Evolutionary conservation across 257 asterid genomes (phyloP).

Genomic region (Agastache rugosa): DNA sequence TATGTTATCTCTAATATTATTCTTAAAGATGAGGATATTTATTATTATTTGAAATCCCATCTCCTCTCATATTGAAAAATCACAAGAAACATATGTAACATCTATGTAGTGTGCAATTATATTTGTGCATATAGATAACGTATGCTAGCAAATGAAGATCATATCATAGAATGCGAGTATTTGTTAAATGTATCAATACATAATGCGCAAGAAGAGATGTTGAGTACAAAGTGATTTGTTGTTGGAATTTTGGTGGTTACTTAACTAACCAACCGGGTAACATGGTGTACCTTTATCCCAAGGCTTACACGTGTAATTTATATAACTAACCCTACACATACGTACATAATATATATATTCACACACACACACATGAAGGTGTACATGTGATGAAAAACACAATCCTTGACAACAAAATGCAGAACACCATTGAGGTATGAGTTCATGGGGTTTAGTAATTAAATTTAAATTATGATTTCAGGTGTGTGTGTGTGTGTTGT

Average conservation of each 20-base stretch:
- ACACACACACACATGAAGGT: neutral
- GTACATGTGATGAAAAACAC: neutral
- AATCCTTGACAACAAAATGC: neutral
- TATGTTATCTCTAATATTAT: too few relatives aligned
- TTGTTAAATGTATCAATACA: too few relatives aligned
- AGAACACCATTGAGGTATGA: neutral
- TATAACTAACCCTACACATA: neutral
- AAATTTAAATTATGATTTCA: too few relatives aligned
- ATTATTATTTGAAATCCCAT: too few relatives aligned
- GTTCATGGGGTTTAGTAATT: neutral
- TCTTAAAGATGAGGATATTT: too few relatives aligned
- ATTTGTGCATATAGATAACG: too few relatives aligned
- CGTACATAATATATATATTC: neutral
- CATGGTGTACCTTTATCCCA: neutral
- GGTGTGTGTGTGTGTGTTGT: neutral
- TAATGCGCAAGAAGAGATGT: too few relatives aligned
- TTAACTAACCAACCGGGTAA: conserved; percentile 21
- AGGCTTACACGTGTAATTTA: neutral
- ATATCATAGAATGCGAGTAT: too few relatives aligned
- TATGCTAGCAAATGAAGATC: too few relatives aligned
- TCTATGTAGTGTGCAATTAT: too few relatives aligned
- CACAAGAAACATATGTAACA: too few relatives aligned
- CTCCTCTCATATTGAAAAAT: too few relatives aligned
- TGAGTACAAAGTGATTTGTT: neutral
- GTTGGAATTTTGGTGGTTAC: neutral